Evolutionary conservation across 2,329 filamentous ascomycete genomes (phyloP), one percentile per base, ranked within the genome.

Genomic region (Acephala macrosclerotiorum): DNA sequence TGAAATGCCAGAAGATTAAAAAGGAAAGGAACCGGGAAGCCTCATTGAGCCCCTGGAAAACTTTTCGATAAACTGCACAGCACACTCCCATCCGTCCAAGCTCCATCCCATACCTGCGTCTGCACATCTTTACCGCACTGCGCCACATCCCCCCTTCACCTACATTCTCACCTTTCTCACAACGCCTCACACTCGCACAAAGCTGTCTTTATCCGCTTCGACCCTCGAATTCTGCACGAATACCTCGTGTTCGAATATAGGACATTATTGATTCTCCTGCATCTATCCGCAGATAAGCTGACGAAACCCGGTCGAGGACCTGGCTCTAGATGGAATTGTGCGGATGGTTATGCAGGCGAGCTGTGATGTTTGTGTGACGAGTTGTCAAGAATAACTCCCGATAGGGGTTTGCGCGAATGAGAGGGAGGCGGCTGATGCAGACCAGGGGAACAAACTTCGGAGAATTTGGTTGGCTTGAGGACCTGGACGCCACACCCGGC

Each of bases 351-450:
- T 49, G 45, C 4, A n/a, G 20, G 20, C 16, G 6, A 12, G 45
- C n/a, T 49, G 45, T 49, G 45, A 53, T 53, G 49, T 53, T 53
- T 53, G 49, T 53, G 26, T 33, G 22, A 53, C 49, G 16, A n/a
- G 26, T 53, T 25, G 22, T 53, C 22, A 25, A 53, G 18, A 53
- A 53, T 29, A 53, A 7, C 26, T 22, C 26, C 49, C 49, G 12
- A 33, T 14, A 18, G 25, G 9, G 2, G 26, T 29, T n/a, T 53
- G 25, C 25, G 26, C 49, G 22, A 53, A 53, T 26, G 25, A 33
- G 25, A 53, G 22, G 26, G 49, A 53, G 12, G 26, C 33, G 49
- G 49, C 25, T 53, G 22, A 53, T 26, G 12, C 8, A 9, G 49
- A 49, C 29, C 4, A 33, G 29, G 29, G 29, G 29, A 9, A 33